Conservation (phyloP, 2,329 filamentous ascomycete species). For the Nigrospora sphaerica region DNA sequence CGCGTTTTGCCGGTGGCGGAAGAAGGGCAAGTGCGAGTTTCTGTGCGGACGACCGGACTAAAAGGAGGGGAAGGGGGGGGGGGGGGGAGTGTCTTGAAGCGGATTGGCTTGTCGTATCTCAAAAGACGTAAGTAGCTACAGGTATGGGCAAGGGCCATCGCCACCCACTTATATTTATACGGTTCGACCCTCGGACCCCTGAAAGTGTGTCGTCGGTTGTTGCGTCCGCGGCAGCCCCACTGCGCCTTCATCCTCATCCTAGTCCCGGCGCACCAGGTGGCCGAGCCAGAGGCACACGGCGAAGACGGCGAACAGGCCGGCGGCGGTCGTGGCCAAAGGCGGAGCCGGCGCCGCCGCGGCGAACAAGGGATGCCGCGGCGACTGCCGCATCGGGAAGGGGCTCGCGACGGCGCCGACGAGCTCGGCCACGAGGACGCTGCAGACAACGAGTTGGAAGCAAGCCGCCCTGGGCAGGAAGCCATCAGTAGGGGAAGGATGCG, state of each 20-base stretch:
- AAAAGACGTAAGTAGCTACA: too few species aligned
- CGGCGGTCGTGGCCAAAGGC: neutral
- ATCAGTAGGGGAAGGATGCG: neutral
- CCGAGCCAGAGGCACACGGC: neutral
- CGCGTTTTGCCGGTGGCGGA: neutral
- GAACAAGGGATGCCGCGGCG: neutral
- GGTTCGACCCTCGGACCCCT: too few species aligned
- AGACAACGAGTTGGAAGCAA: constrained; percentile 2
- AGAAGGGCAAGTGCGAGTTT: too few species aligned
- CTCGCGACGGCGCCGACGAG: neutral
- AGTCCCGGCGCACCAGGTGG: neutral
- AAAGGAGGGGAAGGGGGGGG: too few species aligned
- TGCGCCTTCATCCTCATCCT: too few species aligned
- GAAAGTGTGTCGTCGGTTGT: too few species aligned
- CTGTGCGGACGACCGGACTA: too few species aligned
- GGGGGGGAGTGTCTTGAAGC: too few species aligned
- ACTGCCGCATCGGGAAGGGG: neutral
- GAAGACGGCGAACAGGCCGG: neutral
- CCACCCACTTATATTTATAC: too few species aligned
- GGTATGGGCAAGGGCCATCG: too few species aligned
- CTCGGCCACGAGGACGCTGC: neutral
- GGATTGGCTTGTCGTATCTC: too few species aligned
- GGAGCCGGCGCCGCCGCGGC: neutral
- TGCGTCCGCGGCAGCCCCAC: too few species aligned
- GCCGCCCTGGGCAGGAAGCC: neutral